These are phyloP conservation scores for Besnoitia besnoiti DNA, from an alignment of 169 alveolate species.

Conservation along the genomic window DNA sequence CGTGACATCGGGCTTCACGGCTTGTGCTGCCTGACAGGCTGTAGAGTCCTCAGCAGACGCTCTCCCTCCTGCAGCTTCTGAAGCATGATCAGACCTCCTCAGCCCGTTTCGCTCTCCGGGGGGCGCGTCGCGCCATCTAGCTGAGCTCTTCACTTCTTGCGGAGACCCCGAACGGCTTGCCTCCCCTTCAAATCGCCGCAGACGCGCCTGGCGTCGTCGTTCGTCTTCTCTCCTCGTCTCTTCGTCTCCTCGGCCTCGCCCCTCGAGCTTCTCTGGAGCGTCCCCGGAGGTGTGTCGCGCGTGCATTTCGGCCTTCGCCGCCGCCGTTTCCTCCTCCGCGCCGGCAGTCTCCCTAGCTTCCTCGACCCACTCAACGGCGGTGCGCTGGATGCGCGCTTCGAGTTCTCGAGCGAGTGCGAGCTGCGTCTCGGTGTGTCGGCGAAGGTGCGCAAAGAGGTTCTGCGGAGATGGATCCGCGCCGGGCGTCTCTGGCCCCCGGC, in stretches of 20 bases:
- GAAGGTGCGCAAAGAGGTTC: not conserved
- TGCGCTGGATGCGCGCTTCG: not conserved
- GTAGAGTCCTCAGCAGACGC: no score
- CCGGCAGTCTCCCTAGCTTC: not conserved
- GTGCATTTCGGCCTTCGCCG: no score
- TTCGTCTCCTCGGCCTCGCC: not conserved
- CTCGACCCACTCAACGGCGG: not conserved
- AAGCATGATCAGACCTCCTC: no score
- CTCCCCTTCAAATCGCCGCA: not conserved
- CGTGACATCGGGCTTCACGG: no score
- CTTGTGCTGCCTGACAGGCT: no score
- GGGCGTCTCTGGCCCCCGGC: not conserved
- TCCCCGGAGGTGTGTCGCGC: no score
- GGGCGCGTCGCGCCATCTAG: no score
- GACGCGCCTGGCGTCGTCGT: not conserved
- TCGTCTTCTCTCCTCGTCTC: not conserved
- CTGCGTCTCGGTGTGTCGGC: constrained; percentile 1
- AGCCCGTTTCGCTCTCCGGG: no score
- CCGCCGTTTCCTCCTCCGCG: not conserved
- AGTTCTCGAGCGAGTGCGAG: not conserved
- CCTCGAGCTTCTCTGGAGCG: not conserved
- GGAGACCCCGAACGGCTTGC: not conserved
- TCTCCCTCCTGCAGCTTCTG: no score
- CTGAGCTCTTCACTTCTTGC: not conserved
- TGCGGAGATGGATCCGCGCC: not conserved